These are phyloP conservation scores for Lasiosphaeria ovina DNA, from an alignment of 495 filamentous ascomycete genomes.

Conservation along the genomic window DNA sequence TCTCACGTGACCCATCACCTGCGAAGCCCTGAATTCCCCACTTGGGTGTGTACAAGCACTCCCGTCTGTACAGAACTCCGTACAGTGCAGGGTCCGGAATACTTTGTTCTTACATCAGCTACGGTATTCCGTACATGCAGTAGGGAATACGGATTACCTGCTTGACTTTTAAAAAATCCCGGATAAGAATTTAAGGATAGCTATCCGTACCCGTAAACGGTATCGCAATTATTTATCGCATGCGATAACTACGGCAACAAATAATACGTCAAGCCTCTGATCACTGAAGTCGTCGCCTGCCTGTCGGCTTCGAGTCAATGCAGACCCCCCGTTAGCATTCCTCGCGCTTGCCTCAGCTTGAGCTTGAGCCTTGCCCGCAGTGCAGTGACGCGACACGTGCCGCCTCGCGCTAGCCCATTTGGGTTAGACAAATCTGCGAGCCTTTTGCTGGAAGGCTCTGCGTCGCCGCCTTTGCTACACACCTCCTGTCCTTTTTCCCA, in stretches of 20 bases:
- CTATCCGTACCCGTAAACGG: too few relatives aligned
- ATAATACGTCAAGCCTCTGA: too few relatives aligned
- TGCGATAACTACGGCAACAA: too few relatives aligned
- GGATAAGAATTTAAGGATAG: too few relatives aligned
- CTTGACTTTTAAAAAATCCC: not conserved
- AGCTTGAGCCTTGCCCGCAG: too few relatives aligned
- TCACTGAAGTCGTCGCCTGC: too few relatives aligned
- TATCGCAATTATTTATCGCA: too few relatives aligned
- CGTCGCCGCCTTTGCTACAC: constrained; percentile 19
- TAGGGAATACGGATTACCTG: not conserved
- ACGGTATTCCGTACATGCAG: constrained; percentile 3
- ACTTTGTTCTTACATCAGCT: not conserved
- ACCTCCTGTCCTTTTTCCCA: constrained; percentile 24
- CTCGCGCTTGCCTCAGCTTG: constrained; percentile 4
- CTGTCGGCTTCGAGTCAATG: too few relatives aligned
- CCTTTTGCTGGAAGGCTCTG: constrained; percentile 38
- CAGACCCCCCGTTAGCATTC: not conserved
- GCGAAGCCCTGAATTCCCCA: too few relatives aligned
- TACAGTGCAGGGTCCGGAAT: not conserved
- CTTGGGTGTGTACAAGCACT: too few relatives aligned
- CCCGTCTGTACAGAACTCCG: not conserved
- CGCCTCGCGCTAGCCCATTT: constrained; percentile 9
- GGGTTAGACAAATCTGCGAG: constrained; percentile 18
- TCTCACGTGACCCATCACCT: constrained; percentile 17
- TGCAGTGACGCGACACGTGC: constrained; percentile 30